Evolutionary conservation across 192 early-diverging fungal species (phyloP).

Genomic region (Coemansia biformis): DNA sequence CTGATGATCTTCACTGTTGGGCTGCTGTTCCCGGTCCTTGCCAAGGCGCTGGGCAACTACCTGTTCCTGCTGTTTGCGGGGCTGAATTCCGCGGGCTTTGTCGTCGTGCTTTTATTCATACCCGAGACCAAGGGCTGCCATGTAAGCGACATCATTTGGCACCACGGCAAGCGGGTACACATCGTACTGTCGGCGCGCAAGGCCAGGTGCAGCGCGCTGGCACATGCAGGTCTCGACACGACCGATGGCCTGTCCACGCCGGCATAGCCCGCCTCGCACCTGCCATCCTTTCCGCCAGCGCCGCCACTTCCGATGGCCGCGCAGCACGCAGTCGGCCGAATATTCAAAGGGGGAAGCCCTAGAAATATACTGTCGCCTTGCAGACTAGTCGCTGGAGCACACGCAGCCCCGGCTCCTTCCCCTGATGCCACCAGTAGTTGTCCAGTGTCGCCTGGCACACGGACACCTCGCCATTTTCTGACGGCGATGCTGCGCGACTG

Average conservation of each 20-base stretch:
- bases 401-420: slow-evolving; percentile 62
- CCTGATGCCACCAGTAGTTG: slow-evolving; percentile 69
- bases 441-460: slow-evolving; percentile 53
- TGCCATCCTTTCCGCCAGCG: too few species aligned
- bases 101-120: slow-evolving; percentile 60
- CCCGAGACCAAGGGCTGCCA: slow-evolving; percentile 75
- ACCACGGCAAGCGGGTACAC: slow-evolving; percentile 31
- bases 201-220: too few species aligned
- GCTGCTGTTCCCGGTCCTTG: slow-evolving; percentile 50
- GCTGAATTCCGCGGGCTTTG: slow-evolving; percentile 53
- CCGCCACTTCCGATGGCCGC: too few species aligned
- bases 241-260: too few species aligned
- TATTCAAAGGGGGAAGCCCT: too few species aligned
- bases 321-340: too few species aligned
- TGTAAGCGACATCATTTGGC: slow-evolving; percentile 54
- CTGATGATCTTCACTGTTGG: slow-evolving; percentile 54
- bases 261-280: too few species aligned
- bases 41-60: slow-evolving; percentile 24
- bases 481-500: slow-evolving; percentile 23
- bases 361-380: slow-evolving; percentile 69
- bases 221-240: too few species aligned
- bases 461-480: slow-evolving; percentile 30
- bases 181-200: slow-evolving; percentile 13
- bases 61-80: slow-evolving; percentile 61
- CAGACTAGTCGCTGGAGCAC: slow-evolving; percentile 53